Base-by-base conservation (phyloP, 1,284 basidiomycete species). In the Ceratobasidium papillatum region DNA sequence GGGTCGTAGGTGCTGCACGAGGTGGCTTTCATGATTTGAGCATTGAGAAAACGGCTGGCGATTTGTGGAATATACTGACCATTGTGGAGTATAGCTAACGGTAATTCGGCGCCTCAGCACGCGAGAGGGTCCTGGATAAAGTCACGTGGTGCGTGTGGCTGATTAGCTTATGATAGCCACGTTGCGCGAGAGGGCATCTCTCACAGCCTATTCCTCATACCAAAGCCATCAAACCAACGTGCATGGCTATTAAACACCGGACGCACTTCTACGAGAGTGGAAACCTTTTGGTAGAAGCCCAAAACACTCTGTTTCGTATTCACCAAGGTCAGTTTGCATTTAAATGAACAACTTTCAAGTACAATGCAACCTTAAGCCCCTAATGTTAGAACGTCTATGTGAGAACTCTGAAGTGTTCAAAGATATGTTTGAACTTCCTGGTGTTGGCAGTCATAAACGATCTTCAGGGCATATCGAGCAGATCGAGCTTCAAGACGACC, bases 131-230 rank as follows among this genome's bases (percentile, higher is more conserved):
- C 54, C 30, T 34, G 54, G 14, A 56, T 32, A 34, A 56, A 43
- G 68, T 71, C 68, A 71, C 56, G 68, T 71, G 68, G 3, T 7
- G n/a, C 25, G 25, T 41, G 68, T 22, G 19, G 52, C 45, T 47
- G 68, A 71, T 71, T 54, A 71, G 22, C 32, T 45, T 30, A 54
- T 38, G 27, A 49, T 71, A 71, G 68, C 68, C 68, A 71, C 68
- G 38, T 51, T 47, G 51, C 58, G 25, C 1, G 38, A 2, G 27
- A 30, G 36, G n/a, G n/a, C n/a, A n/a, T n/a, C n/a, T 63, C 22
- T 22, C 36, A 61, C 38, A 43, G 11, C 58, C 38, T 61, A 19
- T 25, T n/a, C 36, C 38, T 61, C 58, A 61, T 43, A 32, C 19
- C 58, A 1, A 12, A 58, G 36, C 14, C 5, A 14, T 9, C 56